Evolutionary conservation across 495 filamentous ascomycete species (phyloP).

Genomic region (Pseudevernia furfuracea): DNA sequence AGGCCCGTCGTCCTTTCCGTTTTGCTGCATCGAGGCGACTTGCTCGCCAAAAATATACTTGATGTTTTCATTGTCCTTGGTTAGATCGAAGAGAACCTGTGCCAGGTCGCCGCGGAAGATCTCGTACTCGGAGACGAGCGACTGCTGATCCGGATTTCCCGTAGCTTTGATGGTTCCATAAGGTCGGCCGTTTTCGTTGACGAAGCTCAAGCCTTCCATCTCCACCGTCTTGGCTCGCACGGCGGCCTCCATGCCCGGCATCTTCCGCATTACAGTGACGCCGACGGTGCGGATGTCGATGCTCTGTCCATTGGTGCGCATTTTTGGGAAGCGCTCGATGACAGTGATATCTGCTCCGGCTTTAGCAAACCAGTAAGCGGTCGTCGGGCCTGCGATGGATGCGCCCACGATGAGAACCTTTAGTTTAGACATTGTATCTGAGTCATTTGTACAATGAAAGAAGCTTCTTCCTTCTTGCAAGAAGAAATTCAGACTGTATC

Average conservation of each 20-base stretch:
- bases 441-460: background rate
- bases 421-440: background rate
- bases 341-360: slow-evolving; percentile 43
- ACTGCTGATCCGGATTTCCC: slow-evolving; percentile 31
- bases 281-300: slow-evolving; percentile 47
- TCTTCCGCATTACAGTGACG: slow-evolving; percentile 42
- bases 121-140: slow-evolving; percentile 45
- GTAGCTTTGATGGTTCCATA: slow-evolving; percentile 38
- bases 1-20: slow-evolving; percentile 27
- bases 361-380: slow-evolving; percentile 47
- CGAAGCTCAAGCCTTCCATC: slow-evolving; percentile 40
- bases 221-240: slow-evolving; percentile 35
- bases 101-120: slow-evolving; percentile 39
- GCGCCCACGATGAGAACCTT: slow-evolving; percentile 33
- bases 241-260: slow-evolving; percentile 41
- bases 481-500: background rate
- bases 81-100: slow-evolving; percentile 31
- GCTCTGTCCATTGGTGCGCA: slow-evolving; percentile 43
- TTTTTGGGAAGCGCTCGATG: slow-evolving; percentile 41
- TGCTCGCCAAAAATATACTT: slow-evolving; percentile 42
- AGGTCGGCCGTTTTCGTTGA: slow-evolving; percentile 32
- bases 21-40: slow-evolving; percentile 29
- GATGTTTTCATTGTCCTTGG: slow-evolving; percentile 35
- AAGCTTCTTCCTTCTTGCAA: background rate
- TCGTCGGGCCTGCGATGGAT: slow-evolving; percentile 38